phyloP scores from a whole-genome alignment of 768 basidiomycete species.

The Termitomyces sp. region DNA sequence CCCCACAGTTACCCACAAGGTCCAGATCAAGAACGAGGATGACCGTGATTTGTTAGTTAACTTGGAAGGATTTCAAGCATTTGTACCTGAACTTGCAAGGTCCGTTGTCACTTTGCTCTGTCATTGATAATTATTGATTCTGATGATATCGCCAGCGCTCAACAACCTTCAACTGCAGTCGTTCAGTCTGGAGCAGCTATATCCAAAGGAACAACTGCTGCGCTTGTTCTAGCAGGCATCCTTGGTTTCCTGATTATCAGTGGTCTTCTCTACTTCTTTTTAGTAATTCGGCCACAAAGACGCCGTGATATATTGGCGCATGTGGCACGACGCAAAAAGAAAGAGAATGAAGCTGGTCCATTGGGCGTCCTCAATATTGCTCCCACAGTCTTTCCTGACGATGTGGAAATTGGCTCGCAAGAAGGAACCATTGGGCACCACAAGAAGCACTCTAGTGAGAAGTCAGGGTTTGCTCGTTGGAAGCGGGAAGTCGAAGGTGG shows the following conservation, averaged over 20 bases:
- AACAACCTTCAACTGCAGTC: background rate
- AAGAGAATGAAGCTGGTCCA: constrained; percentile 16
- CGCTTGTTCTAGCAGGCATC: constrained; percentile 52
- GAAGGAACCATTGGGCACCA: constrained; percentile 6
- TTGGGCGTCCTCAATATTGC: constrained; percentile 17
- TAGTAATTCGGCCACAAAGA: constrained; percentile 43
- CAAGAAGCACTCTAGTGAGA: constrained; percentile 22
- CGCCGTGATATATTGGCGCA: constrained; percentile 20
- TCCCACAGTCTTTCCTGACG: constrained; percentile 9
- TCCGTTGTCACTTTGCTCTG: constrained; percentile 14
- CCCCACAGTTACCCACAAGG: constrained; percentile 37
- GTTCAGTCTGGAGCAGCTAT: constrained; percentile 15
- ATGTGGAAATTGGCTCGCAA: constrained; percentile 9
- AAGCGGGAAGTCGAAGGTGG: constrained; percentile 35
- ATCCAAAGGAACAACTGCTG: constrained; percentile 59
- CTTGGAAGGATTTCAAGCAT: constrained; percentile 46
- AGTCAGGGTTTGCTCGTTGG: constrained; percentile 39
- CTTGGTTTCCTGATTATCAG: constrained; percentile 44
- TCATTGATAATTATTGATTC: background rate
- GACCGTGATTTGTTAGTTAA: constrained; percentile 44
- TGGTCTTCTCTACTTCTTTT: constrained; percentile 36
- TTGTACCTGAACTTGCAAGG: constrained; percentile 23
- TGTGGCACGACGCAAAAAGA: constrained; percentile 5
- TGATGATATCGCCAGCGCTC: background rate
- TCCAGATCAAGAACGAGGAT: constrained; percentile 54